Evolutionary conservation across 2,329 filamentous ascomycete species (phyloP).

Genomic region (Alternaria ethzedia): DNA sequence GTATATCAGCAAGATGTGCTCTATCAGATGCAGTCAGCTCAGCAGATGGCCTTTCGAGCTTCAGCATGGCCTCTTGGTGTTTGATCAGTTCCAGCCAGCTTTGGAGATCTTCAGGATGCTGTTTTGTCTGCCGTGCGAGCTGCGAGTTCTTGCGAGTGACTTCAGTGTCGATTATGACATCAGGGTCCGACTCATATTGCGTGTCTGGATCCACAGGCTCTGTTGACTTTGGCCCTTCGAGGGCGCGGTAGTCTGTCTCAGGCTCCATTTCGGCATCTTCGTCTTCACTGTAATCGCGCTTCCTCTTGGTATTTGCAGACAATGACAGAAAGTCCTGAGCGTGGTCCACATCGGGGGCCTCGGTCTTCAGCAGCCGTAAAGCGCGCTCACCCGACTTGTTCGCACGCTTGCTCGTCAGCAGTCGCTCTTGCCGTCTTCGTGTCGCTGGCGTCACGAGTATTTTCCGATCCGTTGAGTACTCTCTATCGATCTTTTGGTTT

Average conservation of each 20-base stretch:
- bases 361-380: constrained; percentile 32
- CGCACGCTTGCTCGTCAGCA: constrained; percentile 45
- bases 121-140: constrained; percentile 68
- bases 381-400: constrained; percentile 32
- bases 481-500: constrained; percentile 70
- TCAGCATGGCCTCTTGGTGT: constrained; percentile 75
- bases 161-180: constrained; percentile 27
- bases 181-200: constrained; percentile 39
- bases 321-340: constrained; percentile 42
- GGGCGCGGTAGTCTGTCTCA: constrained; percentile 47
- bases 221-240: constrained; percentile 31
- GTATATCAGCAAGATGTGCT: constrained; percentile 77
- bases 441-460: constrained; percentile 43
- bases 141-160: constrained; percentile 63
- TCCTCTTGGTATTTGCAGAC: constrained; percentile 26
- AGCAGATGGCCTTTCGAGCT: constrained; percentile 53
- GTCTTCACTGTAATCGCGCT: constrained; percentile 24
- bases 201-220: constrained; percentile 46
- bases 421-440: constrained; percentile 56
- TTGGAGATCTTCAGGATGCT: constrained; percentile 69
- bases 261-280: constrained; percentile 7
- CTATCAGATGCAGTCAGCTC: constrained; percentile 65
- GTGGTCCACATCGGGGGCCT: background rate
- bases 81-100: constrained; percentile 80
- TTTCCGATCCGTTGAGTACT: constrained; percentile 61